Evolutionary conservation across 2,329 filamentous ascomycete species (phyloP), one percentile per base, ranked within the genome.

Genomic region (Stachybotrys echinatus): DNA sequence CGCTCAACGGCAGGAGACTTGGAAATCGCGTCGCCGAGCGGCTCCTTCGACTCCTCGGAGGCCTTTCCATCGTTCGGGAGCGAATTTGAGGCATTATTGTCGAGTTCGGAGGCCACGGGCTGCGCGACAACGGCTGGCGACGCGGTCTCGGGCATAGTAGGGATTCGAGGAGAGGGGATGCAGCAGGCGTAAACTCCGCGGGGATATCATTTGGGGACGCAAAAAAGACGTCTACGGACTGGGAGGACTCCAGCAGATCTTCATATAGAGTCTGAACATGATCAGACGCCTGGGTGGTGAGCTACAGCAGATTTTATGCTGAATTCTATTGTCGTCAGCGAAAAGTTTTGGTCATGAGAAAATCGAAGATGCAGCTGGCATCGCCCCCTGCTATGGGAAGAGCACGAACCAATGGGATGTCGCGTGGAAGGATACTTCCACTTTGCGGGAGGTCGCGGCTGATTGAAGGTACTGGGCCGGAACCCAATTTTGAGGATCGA

Each of bases 81-180:
- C 46, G 49, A 37, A 31, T 52, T 37, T 3, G 53, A 56, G 53
- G 59, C 57, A 54, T 61, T 54, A 49, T 56, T 53, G 38, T 61
- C 54, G 51, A 56, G 34, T 52, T 61, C 12, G n/a, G 38, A 60
- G 55, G 63, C 61, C 55, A 59, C 60, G 58, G 61, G 59, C 56
- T 60, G 57, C 62, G 44, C 22, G 44, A 61, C 61, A 55, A 66
- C 70, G 71, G 70, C 68, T 70, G 74, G 70, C 70, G 77, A 81
- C 78, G 78, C 79, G 78, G 70, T 79, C 73, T 74, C 74, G 70
- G 75, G 77, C 80, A 83, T 83, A 74, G 71, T 79, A 67, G 68
- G 65, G 69, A 65, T 61, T 62, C 61, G 64, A 72, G 66, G 65
- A 64, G 60, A 60, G 65, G 66, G 67, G 67, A 69, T 68, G 67